phyloP scores from a whole-genome alignment of 352 stramenopile genomes.

The Pythium rishiriense region DNA sequence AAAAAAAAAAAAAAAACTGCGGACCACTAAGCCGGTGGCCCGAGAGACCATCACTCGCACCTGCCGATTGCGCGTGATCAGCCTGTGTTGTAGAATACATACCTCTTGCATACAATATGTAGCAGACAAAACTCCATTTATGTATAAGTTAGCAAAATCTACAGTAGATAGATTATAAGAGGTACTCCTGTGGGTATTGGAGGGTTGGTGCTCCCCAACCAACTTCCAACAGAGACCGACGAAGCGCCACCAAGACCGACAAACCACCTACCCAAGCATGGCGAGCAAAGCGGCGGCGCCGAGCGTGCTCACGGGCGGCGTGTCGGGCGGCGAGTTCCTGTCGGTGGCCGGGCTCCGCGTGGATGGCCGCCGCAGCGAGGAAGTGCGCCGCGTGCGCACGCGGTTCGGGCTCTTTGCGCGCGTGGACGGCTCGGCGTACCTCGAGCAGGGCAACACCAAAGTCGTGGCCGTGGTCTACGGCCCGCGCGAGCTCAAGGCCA shows the following conservation, averaged over 20 bases:
- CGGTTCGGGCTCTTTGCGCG: conserved; percentile 84
- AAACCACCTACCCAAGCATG: conserved; percentile 36
- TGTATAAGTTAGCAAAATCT: not conserved
- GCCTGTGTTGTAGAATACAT: not conserved
- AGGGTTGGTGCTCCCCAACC: conserved; percentile 11
- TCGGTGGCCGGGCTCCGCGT: conserved; percentile 82
- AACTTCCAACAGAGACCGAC: not conserved
- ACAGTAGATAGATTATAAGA: not conserved
- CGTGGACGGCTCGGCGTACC: conserved; percentile 87
- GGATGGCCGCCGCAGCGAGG: conserved; percentile 80
- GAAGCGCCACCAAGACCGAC: not conserved
- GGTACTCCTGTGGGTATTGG: too few relatives aligned
- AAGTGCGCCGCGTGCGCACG: conserved; percentile 82
- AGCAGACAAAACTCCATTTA: not conserved
- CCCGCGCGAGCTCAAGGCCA: conserved; percentile 71
- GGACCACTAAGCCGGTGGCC: conserved; percentile 16
- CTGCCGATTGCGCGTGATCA: not conserved
- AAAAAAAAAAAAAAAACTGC: too few relatives aligned
- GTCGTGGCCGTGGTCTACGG: conserved; percentile 88
- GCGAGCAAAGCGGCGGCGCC: conserved; percentile 60
- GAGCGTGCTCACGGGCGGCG: conserved; percentile 53
- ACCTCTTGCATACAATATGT: not conserved
- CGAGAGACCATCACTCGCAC: conserved; percentile 11
- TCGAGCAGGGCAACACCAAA: conserved; percentile 90
- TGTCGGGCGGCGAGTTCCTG: conserved; percentile 73